These are phyloP conservation scores for Lachnellula subtilissima DNA, from an alignment of 2,329 filamentous ascomycete genomes.

Conservation along the genomic window DNA sequence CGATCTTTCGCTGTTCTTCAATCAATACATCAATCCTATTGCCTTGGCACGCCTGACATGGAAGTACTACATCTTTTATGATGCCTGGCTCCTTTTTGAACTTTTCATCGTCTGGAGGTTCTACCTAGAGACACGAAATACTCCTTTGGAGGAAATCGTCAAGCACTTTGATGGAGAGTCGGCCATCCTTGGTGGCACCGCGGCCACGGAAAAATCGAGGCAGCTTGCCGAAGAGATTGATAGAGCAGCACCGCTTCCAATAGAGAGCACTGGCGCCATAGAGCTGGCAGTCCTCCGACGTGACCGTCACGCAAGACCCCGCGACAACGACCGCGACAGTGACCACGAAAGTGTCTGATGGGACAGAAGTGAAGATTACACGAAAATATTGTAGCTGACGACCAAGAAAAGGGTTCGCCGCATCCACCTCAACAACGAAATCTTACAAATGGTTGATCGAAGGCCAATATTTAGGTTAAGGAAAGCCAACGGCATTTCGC, in stretches of 20 bases:
- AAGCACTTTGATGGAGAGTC: constrained; percentile 40
- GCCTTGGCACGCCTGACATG: constrained; percentile 34
- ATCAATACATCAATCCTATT: constrained; percentile 37
- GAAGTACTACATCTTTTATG: constrained; percentile 40
- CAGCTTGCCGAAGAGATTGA: constrained; percentile 14
- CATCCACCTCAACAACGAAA: too few species aligned
- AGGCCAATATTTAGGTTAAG: too few species aligned
- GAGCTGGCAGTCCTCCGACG: neutral
- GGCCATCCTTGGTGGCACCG: constrained; percentile 23
- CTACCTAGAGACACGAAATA: constrained; percentile 39
- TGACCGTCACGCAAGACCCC: neutral
- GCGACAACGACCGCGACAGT: neutral
- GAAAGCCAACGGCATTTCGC: too few species aligned
- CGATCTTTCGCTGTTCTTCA: constrained; percentile 38
- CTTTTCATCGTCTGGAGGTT: constrained; percentile 21
- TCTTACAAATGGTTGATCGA: too few species aligned
- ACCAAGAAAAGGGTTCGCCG: too few species aligned
- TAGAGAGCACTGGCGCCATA: neutral
- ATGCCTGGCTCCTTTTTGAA: constrained; percentile 28
- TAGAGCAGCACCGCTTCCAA: constrained; percentile 1
- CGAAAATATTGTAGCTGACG: too few species aligned
- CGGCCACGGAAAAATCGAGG: constrained; percentile 10
- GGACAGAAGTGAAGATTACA: constrained; percentile 2
- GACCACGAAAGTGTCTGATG: neutral
- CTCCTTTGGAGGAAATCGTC: constrained; percentile 39